These are phyloP conservation scores for Asterionellopsis glacialis DNA, from an alignment of 108 stramenopile species.

Conservation along the genomic window DNA sequence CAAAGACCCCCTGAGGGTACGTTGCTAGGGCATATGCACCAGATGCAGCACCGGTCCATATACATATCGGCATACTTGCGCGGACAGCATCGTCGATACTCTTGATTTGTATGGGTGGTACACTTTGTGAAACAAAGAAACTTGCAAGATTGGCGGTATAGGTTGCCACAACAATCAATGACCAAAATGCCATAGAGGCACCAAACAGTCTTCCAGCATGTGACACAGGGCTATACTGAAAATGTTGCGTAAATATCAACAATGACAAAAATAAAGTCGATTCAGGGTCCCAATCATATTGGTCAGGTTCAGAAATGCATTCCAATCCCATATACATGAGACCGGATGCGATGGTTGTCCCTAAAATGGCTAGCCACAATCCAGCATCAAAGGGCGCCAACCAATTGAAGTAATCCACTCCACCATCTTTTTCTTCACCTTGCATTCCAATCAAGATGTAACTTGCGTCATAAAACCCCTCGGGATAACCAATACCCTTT, in stretches of 20 bases:
- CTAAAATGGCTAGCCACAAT: conserved; percentile 21
- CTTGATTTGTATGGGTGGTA: background rate
- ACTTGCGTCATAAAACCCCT: conserved; percentile 21
- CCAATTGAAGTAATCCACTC: conserved; percentile 5
- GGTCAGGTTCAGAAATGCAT: conserved; percentile 8
- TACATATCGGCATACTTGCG: background rate
- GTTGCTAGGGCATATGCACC: too few relatives aligned
- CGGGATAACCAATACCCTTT: conserved; percentile 20
- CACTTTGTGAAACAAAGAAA: conserved; percentile 13
- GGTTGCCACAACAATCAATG: conserved; percentile 17
- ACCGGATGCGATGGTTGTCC: conserved; percentile 17
- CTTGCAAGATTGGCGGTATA: conserved; percentile 32
- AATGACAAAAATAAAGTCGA: conserved; percentile 19
- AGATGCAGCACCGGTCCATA: background rate
- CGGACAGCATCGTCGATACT: background rate
- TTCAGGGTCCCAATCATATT: too few relatives aligned
- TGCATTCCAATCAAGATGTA: conserved; percentile 29
- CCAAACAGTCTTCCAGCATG: background rate
- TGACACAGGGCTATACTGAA: conserved; percentile 11
- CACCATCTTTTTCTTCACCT: background rate
- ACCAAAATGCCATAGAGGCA: conserved; percentile 14
- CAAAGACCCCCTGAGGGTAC: too few relatives aligned
- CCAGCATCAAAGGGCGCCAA: conserved; percentile 13
- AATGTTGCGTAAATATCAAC: conserved; percentile 14
- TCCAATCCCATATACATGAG: conserved; percentile 16